phyloP scores from a whole-genome alignment of 345 rosid genomes.

The Eucalyptus camaldulensis region DNA sequence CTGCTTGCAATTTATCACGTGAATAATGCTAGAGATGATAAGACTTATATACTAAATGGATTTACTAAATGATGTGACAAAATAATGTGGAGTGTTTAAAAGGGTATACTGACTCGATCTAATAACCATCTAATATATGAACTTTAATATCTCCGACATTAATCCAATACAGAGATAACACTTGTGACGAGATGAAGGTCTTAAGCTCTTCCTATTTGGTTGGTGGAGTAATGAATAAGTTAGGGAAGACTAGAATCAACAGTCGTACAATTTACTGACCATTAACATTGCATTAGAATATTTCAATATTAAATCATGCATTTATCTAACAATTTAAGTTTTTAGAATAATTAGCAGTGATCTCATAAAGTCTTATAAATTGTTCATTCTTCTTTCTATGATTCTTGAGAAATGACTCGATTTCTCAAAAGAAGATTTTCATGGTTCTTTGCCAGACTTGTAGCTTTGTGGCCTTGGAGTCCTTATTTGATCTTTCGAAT shows the following conservation, averaged over 20 bases:
- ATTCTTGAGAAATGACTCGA: too few relatives aligned
- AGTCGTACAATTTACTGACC: neutral
- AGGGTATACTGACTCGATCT: neutral
- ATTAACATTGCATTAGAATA: too few relatives aligned
- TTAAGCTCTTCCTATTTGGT: neutral
- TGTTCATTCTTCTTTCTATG: too few relatives aligned
- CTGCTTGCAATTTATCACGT: neutral
- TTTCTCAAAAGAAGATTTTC: too few relatives aligned
- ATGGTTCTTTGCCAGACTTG: too few relatives aligned
- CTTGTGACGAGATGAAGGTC: neutral
- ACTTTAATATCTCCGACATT: neutral
- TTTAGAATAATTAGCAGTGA: fast-evolving
- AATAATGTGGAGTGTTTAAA: neutral
- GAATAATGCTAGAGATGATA: neutral
- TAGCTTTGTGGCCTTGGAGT: too few relatives aligned
- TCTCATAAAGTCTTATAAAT: fast-evolving
- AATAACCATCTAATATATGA: neutral
- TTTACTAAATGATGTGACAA: neutral
- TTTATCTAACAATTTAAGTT: too few relatives aligned
- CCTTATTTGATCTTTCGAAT: too few relatives aligned
- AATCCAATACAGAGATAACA: neutral
- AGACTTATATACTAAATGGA: neutral
- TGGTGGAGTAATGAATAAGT: neutral
- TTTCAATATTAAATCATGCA: too few relatives aligned
- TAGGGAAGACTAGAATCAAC: neutral